phyloP scores from a whole-genome alignment of 1,139 yeast species.

The Diutina sp. region DNA sequence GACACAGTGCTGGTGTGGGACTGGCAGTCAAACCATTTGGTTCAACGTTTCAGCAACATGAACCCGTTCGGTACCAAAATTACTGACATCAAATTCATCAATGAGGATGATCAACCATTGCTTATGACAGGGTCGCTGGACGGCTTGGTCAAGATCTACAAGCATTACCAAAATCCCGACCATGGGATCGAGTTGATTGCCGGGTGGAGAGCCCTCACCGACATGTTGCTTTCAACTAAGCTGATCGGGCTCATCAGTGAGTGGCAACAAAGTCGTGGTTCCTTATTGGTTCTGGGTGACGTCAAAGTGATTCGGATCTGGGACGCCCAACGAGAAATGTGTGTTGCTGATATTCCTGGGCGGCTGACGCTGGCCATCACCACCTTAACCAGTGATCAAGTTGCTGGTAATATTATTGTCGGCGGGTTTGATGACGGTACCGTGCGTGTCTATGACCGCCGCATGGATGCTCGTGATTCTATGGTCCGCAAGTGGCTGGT shows the following conservation, averaged over 20 bases:
- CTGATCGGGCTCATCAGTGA: constrained; percentile 80
- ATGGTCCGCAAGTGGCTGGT: constrained; percentile 70
- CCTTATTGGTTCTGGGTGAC: constrained; percentile 87
- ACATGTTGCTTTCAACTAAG: constrained; percentile 65
- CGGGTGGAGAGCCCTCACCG: constrained; percentile 91
- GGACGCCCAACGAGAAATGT: constrained; percentile 93
- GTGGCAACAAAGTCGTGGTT: constrained; percentile 96
- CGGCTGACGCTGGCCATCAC: constrained; percentile 85
- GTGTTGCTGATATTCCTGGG: constrained; percentile 82
- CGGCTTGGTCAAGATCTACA: constrained; percentile 80
- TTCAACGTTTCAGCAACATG: constrained; percentile 67
- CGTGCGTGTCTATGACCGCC: constrained; percentile 78
- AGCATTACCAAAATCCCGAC: constrained; percentile 43
- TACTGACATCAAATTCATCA: constrained; percentile 74
- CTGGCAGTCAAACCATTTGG: constrained; percentile 49
- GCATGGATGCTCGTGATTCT: constrained; percentile 75
- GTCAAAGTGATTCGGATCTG: constrained; percentile 82
- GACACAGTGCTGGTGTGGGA: constrained; percentile 84
- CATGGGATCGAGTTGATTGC: constrained; percentile 49
- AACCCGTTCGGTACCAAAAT: constrained; percentile 83
- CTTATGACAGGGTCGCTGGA: constrained; percentile 85
- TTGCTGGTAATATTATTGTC: constrained; percentile 81
- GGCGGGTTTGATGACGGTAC: constrained; percentile 95
- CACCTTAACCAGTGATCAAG: constrained; percentile 86
- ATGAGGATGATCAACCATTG: constrained; percentile 85